phyloP scores from a whole-genome alignment of 116 monocot species.

The Dioscorea cayenensis region DNA sequence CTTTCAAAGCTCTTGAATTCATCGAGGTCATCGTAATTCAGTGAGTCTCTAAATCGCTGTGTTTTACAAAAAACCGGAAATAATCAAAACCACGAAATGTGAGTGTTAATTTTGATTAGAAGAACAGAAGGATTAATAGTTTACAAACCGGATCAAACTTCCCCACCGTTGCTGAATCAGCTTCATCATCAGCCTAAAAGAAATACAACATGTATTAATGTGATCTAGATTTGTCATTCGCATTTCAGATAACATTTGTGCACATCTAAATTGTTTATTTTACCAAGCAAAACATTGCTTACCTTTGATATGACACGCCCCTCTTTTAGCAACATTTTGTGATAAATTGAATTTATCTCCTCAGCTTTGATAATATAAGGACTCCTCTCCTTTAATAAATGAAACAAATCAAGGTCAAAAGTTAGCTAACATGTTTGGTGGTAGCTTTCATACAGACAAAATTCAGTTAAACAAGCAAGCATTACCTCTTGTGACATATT shows the following conservation, averaged over 20 bases:
- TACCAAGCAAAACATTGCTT: not conserved
- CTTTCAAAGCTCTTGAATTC: not conserved
- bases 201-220: not conserved
- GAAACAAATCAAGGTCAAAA: not conserved
- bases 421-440: not conserved
- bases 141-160: not conserved
- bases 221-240: not conserved
- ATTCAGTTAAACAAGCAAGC: not conserved
- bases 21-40: not conserved
- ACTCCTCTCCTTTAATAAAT: not conserved
- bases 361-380: constrained; percentile 3
- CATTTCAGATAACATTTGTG: not conserved
- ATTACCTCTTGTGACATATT: constrained; percentile 2
- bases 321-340: constrained; percentile 3
- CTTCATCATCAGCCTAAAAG: constrained; percentile 11
- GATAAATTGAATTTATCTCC: constrained; percentile 1
- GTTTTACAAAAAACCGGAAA: not conserved
- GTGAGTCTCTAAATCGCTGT: constrained; percentile 5
- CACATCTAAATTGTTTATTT: not conserved
- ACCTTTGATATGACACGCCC: not conserved
- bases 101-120: not conserved
- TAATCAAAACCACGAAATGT: not conserved
- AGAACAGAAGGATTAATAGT: not conserved
- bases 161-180: constrained; percentile 9
- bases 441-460: not conserved